Evolutionary conservation across 768 basidiomycete genomes (phyloP).

Genomic region (Suillus brevipes): DNA sequence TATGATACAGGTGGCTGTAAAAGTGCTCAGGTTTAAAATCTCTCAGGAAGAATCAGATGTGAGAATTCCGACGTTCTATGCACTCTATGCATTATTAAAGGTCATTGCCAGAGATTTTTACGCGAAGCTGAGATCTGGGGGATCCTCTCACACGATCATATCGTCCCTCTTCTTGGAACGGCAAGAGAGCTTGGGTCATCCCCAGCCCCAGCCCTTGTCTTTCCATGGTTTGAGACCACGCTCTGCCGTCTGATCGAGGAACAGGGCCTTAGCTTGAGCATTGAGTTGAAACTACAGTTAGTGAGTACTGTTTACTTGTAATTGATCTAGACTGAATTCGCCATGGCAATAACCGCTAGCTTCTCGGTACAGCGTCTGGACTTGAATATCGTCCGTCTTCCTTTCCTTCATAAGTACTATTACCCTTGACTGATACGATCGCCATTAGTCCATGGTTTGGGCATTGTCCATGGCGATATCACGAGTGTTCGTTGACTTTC

Average conservation of each 20-base stretch:
- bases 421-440: not conserved
- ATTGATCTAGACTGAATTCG: not conserved
- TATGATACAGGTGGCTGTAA: not conserved
- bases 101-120: not conserved
- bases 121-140: not conserved
- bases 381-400: constrained; percentile 6
- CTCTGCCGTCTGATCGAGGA: not conserved
- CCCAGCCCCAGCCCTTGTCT: not conserved
- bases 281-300: not conserved
- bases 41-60: not conserved
- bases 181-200: not conserved
- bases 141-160: not conserved
- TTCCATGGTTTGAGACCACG: not conserved
- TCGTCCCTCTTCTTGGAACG: not conserved
- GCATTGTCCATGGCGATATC: constrained; percentile 19
- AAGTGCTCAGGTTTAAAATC: too few species aligned
- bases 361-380: constrained; percentile 1
- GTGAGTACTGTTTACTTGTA: not conserved
- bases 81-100: too few species aligned
- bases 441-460: constrained; percentile 15
- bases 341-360: constrained; percentile 3
- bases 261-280: not conserved
- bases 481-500: constrained; percentile 7
- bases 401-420: constrained; percentile 7
- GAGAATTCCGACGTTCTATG: not conserved